Evolutionary conservation across 345 rosid species (phyloP), one percentile per base, ranked within the genome.

Genomic region (Leavenworthia alabamica): DNA sequence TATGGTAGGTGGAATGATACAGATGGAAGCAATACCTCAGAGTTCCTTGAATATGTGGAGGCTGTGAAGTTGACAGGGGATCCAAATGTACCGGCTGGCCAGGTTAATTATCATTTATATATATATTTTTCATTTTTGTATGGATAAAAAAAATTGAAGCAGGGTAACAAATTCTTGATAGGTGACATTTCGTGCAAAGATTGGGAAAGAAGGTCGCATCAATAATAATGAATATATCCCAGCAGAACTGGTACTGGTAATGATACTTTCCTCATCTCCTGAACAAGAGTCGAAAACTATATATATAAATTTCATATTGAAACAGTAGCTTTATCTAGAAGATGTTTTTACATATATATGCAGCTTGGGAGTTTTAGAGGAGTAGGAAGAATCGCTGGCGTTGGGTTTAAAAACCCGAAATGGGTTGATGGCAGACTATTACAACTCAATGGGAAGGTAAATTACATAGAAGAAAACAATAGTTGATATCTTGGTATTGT

Each of bases 171-270:
- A 43, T 43, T 60, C 51, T 63, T 53, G 67, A 35, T 79, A 92
- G 98, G 98, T 89, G 63, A 92, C 98, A 32, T 92, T 92, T 66
- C 98, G 96, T 50, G 98, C 98, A 59, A 92, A 83, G 80, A 92
- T 92, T 70, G 93, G 93, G 60, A 89, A 77, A 62, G 83, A 73
- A 53, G 75, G 77, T 45, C 89, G 79, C 62, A 68, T 64, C 61
- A 28, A 85, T 55, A 82, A 77, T 67, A 82, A 80, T 63, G 90
- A 88, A 70, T 46, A 74, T 77, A 86, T 60, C 70, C 94, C 98
- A 15, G 96, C 88, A 50, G 98, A 91, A 68, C 60, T 91, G 66
- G 98, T 94, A 64, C 94, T 88, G 98, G 98, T 88, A 86, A 72
- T 23, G 44, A 28, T 53, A 63, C 75, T 40, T 43, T 67, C 46